A percentile compares a stretch with the other conserved stretches of the same genome.
Conservation (phyloP, 129 eudicot genomes). For the Centrapalus pauciflorus region DNA sequence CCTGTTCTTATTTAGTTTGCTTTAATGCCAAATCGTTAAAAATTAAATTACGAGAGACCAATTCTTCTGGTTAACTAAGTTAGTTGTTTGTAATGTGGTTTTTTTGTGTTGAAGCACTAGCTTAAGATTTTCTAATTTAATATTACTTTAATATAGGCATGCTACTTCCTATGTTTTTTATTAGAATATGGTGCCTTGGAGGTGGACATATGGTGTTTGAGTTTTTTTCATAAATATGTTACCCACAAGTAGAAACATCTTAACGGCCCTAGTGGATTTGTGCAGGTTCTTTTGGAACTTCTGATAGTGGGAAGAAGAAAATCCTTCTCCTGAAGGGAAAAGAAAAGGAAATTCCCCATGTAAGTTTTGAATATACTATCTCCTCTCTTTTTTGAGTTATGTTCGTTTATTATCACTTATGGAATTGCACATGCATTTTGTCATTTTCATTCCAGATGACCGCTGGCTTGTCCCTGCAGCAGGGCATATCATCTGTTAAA, state of each 20-base stretch:
- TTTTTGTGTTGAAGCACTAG: background rate
- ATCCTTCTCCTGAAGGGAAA: constrained; percentile 89
- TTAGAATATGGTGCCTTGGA: no score
- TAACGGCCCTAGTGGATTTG: constrained; percentile 2
- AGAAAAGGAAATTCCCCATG: constrained; percentile 69
- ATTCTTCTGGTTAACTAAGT: background rate
- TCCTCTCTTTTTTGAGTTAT: background rate
- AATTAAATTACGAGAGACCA: background rate
- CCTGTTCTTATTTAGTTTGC: background rate
- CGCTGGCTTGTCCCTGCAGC: constrained; percentile 36
- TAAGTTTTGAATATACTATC: constrained; percentile 19
- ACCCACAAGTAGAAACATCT: background rate
- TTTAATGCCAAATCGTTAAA: background rate
- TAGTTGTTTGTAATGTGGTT: background rate
- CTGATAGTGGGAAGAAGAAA: constrained; percentile 67
- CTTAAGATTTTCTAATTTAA: background rate
- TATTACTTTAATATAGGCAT: background rate
- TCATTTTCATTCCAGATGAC: constrained; percentile 33
- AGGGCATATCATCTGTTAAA: constrained; percentile 39
- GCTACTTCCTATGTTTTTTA: no score
- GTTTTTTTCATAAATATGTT: no score
- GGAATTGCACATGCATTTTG: background rate
- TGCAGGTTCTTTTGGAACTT: constrained; percentile 52
- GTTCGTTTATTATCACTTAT: background rate
- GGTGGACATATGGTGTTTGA: no score